Evolutionary conservation across 1,284 basidiomycete genomes (phyloP), one percentile per base, ranked within the genome.

Genomic region (Malassezia obtusa): DNA sequence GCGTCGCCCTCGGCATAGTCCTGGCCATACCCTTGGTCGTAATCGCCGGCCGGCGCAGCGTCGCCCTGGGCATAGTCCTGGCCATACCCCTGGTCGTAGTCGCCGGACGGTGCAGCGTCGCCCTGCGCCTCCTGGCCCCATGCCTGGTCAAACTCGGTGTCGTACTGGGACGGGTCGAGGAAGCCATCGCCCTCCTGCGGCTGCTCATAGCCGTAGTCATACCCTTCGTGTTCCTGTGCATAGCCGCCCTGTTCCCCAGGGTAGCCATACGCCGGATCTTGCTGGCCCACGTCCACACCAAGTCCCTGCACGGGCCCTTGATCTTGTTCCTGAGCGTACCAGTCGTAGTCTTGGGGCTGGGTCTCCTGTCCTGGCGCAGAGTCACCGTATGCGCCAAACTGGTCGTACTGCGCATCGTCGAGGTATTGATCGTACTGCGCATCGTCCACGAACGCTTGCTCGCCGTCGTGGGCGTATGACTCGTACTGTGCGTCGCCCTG

Each of bases 151-250:
- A 50, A 35, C 36, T 50, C 50, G 7, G 51, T 44, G 8, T 53
- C 51, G 26, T 52, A 53, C 48, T 58, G 56, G 14, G 50, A 49
- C 14, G 51, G 50, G n/a, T 54, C 53, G 12, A 58, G 41, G 39
- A 56, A 56, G 14, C 31, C 46, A 24, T 22, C 43, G 28, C 22
- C 38, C 7, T 45, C 45, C 14, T 41, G 19, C 17, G 24, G 25
- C 45, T 36, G 45, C 10, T 47, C 35, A 35, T 37, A 25, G 10
- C 19, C 46, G 14, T 26, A 17, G 11, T 28, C 36, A 4, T 46
- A 26, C 1, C 15, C 36, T 21, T 22, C 19, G 4, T 15, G 12
- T 6, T 7, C 38, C 28, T 22, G 36, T 4, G 32, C n/a, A 8
- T 47, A n/a, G 22, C 19, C 17, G 45, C 4, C n/a, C n/a, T 45